Base-by-base conservation (phyloP, 768 basidiomycete species). In the Leucogyrophana mollusca region DNA sequence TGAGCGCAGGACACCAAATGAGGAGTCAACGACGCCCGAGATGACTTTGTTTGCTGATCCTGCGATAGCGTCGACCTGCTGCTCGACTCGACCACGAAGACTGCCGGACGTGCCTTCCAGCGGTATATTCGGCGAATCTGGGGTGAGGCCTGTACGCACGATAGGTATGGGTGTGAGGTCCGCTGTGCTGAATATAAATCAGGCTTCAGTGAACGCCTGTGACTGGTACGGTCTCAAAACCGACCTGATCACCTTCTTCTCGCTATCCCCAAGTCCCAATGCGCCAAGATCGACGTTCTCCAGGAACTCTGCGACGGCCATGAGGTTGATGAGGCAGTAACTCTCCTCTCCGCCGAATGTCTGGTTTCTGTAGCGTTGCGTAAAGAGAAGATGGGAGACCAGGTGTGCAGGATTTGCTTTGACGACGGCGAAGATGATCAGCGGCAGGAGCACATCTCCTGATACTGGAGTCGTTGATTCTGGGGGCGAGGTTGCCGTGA, bases 251-350 rank as follows among this genome's bases (percentile, higher is more conserved):
- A 79, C 73, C 22, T 68, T 72, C 39, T 71, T 73, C 45, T 80
- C 79, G 25, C 76, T 77, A 42, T 84, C 82, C 5, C 77, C 80
- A 5, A 91, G 66, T 0, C 79, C 84, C 16, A 89, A 69, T 1
- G 76, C 79, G 7, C 78, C 85, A 46, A 96, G 72, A 68, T 97
- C 93, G 27, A 97, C 92, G 60, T 94, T 90, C 69, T 95, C 93
- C 42, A 97, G 73, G 63, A 97, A 99, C 61, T 97, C 94, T 1
- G 90, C 90, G 4, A 95, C 94, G 9, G 95, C 95, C 74, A 94
- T 83, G 32, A 96, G 73, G 65, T 96, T 98, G 63, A 97, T 89
- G 33, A 95, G 76, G 48, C 94, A 97, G 57, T 94, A 99, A 39
- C 83, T 85, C 57, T 91, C 90, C 59, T 97, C 93, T 2, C 94